Conservation (phyloP, 2,329 filamentous ascomycete species). For the Sarocladium kiliense region DNA sequence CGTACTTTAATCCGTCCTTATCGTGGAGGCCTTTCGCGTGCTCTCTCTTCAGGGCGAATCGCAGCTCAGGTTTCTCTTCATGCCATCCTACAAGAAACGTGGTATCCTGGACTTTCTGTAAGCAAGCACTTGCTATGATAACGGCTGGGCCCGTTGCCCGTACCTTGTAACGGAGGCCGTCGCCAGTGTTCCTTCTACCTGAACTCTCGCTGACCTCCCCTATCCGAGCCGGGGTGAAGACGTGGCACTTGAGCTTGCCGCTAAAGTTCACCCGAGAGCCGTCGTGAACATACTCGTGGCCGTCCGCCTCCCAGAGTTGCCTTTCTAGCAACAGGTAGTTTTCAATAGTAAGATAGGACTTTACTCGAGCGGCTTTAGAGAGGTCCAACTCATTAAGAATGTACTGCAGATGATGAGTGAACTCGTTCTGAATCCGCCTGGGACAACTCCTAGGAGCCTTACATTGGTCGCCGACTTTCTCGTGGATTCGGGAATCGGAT, state of each 20-base stretch:
- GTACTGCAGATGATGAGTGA: background rate
- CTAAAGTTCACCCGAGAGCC: background rate
- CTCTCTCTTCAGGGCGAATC: too few relatives aligned
- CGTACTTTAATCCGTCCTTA: too few relatives aligned
- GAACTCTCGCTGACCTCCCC: background rate
- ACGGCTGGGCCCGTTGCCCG: too few relatives aligned
- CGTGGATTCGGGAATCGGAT: background rate
- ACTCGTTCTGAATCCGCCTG: background rate
- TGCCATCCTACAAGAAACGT: too few relatives aligned
- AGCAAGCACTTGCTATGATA: too few relatives aligned
- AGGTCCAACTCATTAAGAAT: background rate
- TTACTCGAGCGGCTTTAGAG: background rate
- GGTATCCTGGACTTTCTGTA: too few relatives aligned
- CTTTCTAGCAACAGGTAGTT: background rate
- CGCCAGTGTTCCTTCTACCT: background rate
- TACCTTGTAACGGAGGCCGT: too few relatives aligned
- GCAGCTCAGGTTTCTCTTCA: too few relatives aligned
- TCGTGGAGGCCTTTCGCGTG: too few relatives aligned
- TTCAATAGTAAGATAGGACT: background rate
- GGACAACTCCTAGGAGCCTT: background rate
- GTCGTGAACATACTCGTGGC: background rate
- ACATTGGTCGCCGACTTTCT: background rate
- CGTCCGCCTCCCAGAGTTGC: background rate
- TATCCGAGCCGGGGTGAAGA: background rate
- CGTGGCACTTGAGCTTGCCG: background rate